Evolutionary conservation across 2,329 filamentous ascomycete genomes (phyloP), one percentile per base, ranked within the genome.

Genomic region (Lachnellula subtilissima): DNA sequence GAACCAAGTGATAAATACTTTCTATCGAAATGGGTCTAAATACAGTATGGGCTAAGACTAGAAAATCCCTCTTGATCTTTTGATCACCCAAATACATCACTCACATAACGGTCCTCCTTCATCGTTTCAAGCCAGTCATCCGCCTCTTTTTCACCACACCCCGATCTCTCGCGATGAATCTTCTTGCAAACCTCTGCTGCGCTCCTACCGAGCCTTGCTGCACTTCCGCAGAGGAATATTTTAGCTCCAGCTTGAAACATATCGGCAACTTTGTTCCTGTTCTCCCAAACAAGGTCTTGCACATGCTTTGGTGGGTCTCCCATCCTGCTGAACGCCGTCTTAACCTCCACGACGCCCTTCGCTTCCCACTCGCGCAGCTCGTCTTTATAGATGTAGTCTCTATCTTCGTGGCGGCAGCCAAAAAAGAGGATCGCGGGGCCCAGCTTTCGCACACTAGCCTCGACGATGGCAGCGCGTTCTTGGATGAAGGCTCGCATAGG

Each of bases 401-500:
- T 69, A 2, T 71, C 68, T 7, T 72, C 70, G 11, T 69, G 60
- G 19, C 73, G 73, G 63, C 77, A 79, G 23, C 78, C 78, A 52
- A 77, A 70, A 67, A 80, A 80, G 5, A 81, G 69, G 4, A 80
- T 57, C 0, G 77, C 56, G 23, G 50, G 43, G 12, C 56, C 58
- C 11, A 61, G n/a, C 28, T 56, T 59, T 8, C 37, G 23, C 19
- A 42, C 49, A 9, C 56, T 50, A 15, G 53, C 56, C 5, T 46
- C 39, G 2, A 36, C 39, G n/a, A 56, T 51, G 12, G 45, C 45
- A 4, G 70, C 73, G 1, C 76, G 74, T 40, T 78, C 74, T 69
- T 76, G 72, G 7, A 77, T 59, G 58, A 78, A 78, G 0, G 73
- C 76, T 3, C 74, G 71, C 70, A 78, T 77, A 0, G 76, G 76